Base-by-base conservation (phyloP, 2,329 filamentous ascomycete genomes). In the Penicillium sp. region DNA sequence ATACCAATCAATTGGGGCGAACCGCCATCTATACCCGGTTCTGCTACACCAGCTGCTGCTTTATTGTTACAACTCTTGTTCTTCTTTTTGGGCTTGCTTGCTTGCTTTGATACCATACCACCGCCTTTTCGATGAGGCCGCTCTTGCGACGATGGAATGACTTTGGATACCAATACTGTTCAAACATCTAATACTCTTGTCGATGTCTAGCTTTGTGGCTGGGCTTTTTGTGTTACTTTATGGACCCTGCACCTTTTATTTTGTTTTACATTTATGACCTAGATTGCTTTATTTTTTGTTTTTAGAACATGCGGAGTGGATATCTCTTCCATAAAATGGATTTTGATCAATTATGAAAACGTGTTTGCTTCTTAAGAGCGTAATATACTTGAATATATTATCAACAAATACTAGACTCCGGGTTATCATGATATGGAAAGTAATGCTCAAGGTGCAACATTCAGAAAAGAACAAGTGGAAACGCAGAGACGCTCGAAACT, bases 61-160 rank as follows among this genome's bases (percentile, higher is more conserved):
- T 14, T 19, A 4, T 25, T 33, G 11, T 28, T 11, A 3, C 30
- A 11, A 11, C 4, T 33, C 4, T 35, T 52, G 13, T 30, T 33
- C 22, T 55, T 51, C 33, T 42, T 30, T 28, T 33, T 30, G 25
- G 42, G 40, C 19, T 22, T 22, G 19, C 42, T 40, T 52, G 7
- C 52, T 26, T 13, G 28, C 22, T 52, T 57, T 63, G 55, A 40
- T 59, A 62, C 57, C 60, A 59, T 59, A 62, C 57, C 60, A 59
- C 53, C 11, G 46, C 38, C 52, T 35, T 48, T 42, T 57, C 35
- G 46, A 52, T 58, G 52, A 22, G 13, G 35, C 46, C 55, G 52
- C 61, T 45, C 53, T 59, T 28, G 60, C 59, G 57, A 67, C 42
- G 64, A 63, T 59, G 43, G 52, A 58, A 65, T 48, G 64, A 66